Conservation (phyloP, 345 rosid species). For the Brassica nigra region DNA sequence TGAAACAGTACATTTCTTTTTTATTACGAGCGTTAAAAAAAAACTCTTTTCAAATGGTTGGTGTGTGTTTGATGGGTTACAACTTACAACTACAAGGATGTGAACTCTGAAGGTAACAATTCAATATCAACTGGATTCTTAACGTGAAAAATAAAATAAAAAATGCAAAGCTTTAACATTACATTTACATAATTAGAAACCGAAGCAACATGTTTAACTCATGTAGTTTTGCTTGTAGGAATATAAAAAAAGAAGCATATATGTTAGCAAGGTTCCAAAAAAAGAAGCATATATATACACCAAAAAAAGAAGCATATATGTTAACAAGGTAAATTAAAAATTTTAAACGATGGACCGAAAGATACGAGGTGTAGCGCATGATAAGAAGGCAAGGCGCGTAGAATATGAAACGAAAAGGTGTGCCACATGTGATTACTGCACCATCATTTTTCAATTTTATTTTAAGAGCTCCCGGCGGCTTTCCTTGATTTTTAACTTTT, state of each 20-base stretch:
- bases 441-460: not conserved
- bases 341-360: not conserved
- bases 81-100: not conserved
- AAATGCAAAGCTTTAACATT: not conserved
- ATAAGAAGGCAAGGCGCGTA: slow-evolving; percentile 19
- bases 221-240: not conserved
- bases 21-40: not conserved
- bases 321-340: too few relatives aligned
- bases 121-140: not conserved
- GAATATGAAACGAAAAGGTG: slow-evolving; percentile 15
- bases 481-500: slow-evolving; percentile 26
- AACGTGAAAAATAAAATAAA: not conserved
- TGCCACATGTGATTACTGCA: slow-evolving; percentile 23
- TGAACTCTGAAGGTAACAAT: not conserved
- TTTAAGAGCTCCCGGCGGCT: slow-evolving; percentile 43
- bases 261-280: not conserved
- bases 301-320: too few relatives aligned
- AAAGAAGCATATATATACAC: too few relatives aligned
- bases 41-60: not conserved
- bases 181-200: not conserved
- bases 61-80: not conserved
- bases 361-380: not conserved
- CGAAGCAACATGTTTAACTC: not conserved
- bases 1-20: not conserved
- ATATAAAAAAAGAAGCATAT: too few relatives aligned